phyloP scores from a whole-genome alignment of 768 basidiomycete genomes.

The Phallus indusiatus region DNA sequence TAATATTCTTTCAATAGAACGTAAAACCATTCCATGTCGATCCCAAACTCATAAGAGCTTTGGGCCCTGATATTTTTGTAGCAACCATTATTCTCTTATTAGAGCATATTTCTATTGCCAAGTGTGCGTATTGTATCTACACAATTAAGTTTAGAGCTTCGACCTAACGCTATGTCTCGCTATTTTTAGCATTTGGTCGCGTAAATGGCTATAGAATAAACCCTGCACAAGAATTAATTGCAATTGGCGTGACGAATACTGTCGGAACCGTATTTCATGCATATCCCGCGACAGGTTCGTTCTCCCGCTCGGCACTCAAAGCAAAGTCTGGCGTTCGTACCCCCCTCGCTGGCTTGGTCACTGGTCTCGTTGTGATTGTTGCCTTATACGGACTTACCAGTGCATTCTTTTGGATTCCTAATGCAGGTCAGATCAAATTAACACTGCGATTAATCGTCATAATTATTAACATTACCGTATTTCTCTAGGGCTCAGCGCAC shows the following conservation, averaged over 20 bases:
- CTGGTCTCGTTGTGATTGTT: constrained; percentile 82
- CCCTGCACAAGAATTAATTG: constrained; percentile 91
- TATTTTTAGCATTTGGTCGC: constrained; percentile 77
- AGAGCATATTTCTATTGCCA: constrained; percentile 97
- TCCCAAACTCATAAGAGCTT: constrained; percentile 44
- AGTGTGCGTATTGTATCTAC: constrained; percentile 70
- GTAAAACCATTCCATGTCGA: constrained; percentile 41
- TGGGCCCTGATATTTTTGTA: constrained; percentile 70
- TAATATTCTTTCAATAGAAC: constrained; percentile 22
- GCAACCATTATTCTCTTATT: constrained; percentile 84
- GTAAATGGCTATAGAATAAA: constrained; percentile 91
- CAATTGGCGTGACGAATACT: constrained; percentile 95
- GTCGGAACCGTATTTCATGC: constrained; percentile 83
- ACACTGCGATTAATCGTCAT: neutral
- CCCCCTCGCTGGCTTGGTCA: constrained; percentile 78
- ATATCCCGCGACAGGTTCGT: constrained; percentile 96
- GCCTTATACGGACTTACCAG: constrained; percentile 91
- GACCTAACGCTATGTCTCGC: no score
- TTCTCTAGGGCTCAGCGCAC: constrained; percentile 58
- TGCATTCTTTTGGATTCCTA: constrained; percentile 88
- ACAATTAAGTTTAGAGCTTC: no score
- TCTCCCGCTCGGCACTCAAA: constrained; percentile 96
- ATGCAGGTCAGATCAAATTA: constrained; percentile 28
- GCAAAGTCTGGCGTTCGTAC: constrained; percentile 97
- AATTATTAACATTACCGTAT: neutral